These are phyloP conservation scores for Omphalea diandra DNA, from an alignment of 441 rosid genomes.

Conservation along the genomic window DNA sequence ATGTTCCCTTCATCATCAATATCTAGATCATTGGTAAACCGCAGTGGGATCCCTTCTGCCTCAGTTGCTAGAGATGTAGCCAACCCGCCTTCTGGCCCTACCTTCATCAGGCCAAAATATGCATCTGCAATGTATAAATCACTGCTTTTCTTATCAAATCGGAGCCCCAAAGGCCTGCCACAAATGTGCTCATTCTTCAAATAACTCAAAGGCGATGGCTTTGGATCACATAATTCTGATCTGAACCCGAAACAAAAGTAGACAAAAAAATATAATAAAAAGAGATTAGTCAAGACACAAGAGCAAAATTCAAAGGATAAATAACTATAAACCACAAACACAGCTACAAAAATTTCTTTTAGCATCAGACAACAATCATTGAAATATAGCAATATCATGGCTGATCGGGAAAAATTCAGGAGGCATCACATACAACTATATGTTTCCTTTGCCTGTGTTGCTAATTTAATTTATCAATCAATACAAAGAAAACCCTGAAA, in stretches of 20 bases:
- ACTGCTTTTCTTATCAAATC: conserved; percentile 70
- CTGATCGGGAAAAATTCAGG: not conserved
- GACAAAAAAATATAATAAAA: not conserved
- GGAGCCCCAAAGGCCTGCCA: conserved; percentile 89
- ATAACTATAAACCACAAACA: not conserved
- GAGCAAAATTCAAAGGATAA: not conserved
- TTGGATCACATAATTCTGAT: conserved; percentile 68
- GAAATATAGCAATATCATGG: not conserved
- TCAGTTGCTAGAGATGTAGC: conserved; percentile 68
- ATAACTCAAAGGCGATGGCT: conserved; percentile 59
- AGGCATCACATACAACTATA: not conserved
- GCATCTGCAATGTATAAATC: conserved; percentile 93
- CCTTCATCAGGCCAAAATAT: conserved; percentile 82
- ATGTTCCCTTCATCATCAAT: conserved; percentile 76
- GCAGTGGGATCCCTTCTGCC: conserved; percentile 74
- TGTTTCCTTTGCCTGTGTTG: no score
- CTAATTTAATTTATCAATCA: not conserved
- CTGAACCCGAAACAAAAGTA: conserved; percentile 37
- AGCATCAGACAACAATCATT: not conserved
- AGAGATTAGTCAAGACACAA: not conserved
- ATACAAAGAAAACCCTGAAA: not conserved
- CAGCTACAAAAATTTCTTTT: not conserved
- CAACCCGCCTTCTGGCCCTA: conserved; percentile 87
- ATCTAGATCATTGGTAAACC: conserved; percentile 87
- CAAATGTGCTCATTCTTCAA: conserved; percentile 85